Evolutionary conservation across 2,329 filamentous ascomycete species (phyloP), one percentile per base, ranked within the genome.

Genomic region (Blumeria hordei): DNA sequence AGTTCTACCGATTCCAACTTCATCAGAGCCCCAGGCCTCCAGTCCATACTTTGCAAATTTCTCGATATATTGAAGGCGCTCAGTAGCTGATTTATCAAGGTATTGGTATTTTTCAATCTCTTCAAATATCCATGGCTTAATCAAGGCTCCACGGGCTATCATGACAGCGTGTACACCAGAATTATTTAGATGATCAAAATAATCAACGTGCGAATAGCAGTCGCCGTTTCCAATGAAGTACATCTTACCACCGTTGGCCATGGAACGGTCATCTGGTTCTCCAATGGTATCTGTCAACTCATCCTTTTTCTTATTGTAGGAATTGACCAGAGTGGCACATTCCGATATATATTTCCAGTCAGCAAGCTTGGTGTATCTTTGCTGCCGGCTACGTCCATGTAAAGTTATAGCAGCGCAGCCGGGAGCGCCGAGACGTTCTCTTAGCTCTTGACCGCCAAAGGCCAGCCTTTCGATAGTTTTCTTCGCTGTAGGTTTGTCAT

Each of bases 61-160:
- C 69, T 94, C 87, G 37, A 98, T 73, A 64, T 94, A 88, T 37
- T 72, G 70, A 34, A 98, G 76, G 56, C 92, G 83, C 71, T 98
- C 90, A 5, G 80, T 76, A 2, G 90, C 83, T 3, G 85, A 87
- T 69, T 98, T 98, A 72, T 98, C 92, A 41, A 98, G 77, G 65
- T 96, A 95, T 68, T 96, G 92, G 5, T 85, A 84, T 59, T 80
- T 77, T 61, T 85, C 78, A 55, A 98, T 96, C 69, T 98, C 92
- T 68, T 98, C 92, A 65, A 96, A 98, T 59, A 98, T 74, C 92
- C 92, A 98, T 0, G 92, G 92, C 70, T 98, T 98, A 70, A 96
- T 86, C 57, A 98, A 76, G 9, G 92, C 92, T 56, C 92, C 92
- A 58, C 92, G 85, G n/a, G 82, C 92, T 58, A 96, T 80, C 92